These are phyloP conservation scores for Firmiana major DNA, from an alignment of 345 rosid species.

Conservation along the genomic window DNA sequence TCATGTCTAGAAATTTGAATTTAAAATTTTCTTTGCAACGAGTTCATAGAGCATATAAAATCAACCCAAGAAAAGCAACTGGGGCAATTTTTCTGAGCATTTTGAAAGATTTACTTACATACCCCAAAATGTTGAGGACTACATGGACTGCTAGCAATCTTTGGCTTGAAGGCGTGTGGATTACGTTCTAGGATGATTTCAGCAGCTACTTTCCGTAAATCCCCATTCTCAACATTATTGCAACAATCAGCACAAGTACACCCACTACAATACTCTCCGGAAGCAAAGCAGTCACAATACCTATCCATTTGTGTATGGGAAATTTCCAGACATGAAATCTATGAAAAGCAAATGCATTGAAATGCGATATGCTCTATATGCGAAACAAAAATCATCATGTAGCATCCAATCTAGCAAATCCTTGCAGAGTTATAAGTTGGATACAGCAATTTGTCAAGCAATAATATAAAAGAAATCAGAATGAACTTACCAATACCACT, in stretches of 20 bases:
- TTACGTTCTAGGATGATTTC: conserved; percentile 37
- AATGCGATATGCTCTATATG: background rate
- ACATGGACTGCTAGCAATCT: conserved; percentile 16
- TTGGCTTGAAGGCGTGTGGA: conserved; percentile 43
- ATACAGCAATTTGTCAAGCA: background rate
- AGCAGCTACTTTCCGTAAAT: conserved; percentile 29
- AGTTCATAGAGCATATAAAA: background rate
- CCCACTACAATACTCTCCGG: conserved; percentile 46
- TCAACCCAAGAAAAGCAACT: background rate
- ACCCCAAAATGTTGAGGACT: conserved; percentile 29
- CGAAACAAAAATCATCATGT: background rate
- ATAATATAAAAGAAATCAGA: background rate
- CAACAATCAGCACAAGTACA: conserved; percentile 45
- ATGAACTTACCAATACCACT: background rate
- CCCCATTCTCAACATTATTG: conserved; percentile 38
- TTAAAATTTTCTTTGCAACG: background rate
- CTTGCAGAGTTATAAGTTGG: background rate
- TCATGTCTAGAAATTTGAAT: background rate
- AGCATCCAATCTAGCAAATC: background rate
- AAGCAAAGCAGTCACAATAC: conserved; percentile 58
- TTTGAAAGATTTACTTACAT: conserved; percentile 7
- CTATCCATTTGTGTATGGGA: conserved; percentile 20
- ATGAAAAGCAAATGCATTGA: conserved; percentile 1
- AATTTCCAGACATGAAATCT: conserved; percentile 4
- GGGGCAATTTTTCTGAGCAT: background rate